Percentiles rank a stretch among this genome's conserved stretches.
Conservation (phyloP, 2,329 filamentous ascomycete genomes). For the Aspergillaceae sp. region DNA sequence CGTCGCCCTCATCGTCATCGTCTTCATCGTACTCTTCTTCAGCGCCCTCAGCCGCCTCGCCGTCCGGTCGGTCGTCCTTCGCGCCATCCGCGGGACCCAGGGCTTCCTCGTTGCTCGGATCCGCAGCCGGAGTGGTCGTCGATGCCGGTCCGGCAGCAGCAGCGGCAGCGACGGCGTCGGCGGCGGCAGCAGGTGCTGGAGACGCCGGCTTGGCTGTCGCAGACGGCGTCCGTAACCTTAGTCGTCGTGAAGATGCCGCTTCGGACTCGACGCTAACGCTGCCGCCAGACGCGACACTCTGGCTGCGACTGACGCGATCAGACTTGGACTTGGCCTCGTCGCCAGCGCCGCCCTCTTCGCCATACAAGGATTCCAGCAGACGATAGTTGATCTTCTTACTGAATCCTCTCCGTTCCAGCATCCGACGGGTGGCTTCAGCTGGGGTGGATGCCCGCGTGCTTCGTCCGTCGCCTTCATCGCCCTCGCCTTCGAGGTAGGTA, state of each 20-base stretch:
- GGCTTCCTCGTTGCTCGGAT: conserved; percentile 16
- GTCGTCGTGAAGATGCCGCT: conserved; percentile 7
- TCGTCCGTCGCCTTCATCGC: conserved; percentile 55
- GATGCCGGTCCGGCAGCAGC: conserved; percentile 1
- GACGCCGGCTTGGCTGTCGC: conserved; percentile 10
- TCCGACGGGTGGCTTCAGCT: conserved; percentile 59
- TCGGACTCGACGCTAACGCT: conserved; percentile 22
- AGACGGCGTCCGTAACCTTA: conserved; percentile 10
- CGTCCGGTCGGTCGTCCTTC: conserved; percentile 7
- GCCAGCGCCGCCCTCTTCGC: conserved; percentile 21
- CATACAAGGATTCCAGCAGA: conserved; percentile 32
- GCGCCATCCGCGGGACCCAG: conserved; percentile 13
- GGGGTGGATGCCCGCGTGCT: conserved; percentile 58
- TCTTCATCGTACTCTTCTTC: conserved; percentile 29
- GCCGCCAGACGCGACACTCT: conserved; percentile 23
- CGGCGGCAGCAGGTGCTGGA: conserved; percentile 5
- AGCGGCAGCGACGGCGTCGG: background rate
- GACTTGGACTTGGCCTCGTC: conserved; percentile 12
- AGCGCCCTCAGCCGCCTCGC: conserved; percentile 22
- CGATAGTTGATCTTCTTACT: conserved; percentile 68
- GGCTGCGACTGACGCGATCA: conserved; percentile 26
- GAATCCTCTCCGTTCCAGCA: conserved; percentile 59
- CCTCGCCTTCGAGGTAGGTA: conserved; percentile 36
- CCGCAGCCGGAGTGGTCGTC: conserved; percentile 4
- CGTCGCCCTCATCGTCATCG: conserved; percentile 25